A percentile compares a stretch with the other conserved stretches of the same genome.
Conservation (phyloP, 2,329 filamentous ascomycete species). For the Colletotrichum trifolii region DNA sequence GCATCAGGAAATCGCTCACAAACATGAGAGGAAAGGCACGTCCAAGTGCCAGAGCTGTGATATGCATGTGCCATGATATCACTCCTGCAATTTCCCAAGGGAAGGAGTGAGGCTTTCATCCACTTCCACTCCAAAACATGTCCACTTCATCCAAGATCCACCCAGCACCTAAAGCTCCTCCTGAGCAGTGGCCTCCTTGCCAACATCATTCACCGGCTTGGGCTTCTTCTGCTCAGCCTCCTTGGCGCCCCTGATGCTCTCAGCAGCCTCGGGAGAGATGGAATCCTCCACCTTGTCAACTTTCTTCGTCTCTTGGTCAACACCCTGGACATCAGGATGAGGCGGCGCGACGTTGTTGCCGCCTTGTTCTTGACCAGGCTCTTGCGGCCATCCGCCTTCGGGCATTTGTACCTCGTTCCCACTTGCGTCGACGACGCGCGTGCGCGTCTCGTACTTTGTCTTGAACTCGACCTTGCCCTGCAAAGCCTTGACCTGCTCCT, state of each 20-base stretch:
- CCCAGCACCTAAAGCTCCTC: conserved; percentile 49
- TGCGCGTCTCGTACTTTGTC: conserved; percentile 95
- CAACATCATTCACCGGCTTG: conserved; percentile 70
- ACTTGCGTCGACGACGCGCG: conserved; percentile 80
- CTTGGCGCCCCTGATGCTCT: conserved; percentile 69
- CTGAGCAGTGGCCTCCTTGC: conserved; percentile 65
- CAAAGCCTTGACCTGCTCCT: conserved; percentile 84
- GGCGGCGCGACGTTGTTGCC: conserved; percentile 62
- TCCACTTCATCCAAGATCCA: background rate
- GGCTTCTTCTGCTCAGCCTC: conserved; percentile 65
- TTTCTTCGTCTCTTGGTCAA: conserved; percentile 67
- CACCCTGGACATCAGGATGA: conserved; percentile 71
- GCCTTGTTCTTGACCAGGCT: conserved; percentile 41
- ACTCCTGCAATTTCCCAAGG: no score
- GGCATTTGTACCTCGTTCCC: conserved; percentile 78
- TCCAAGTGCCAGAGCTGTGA: no score
- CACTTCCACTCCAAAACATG: no score
- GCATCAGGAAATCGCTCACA: no score
- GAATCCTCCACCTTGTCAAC: conserved; percentile 51
- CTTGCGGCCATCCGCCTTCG: conserved; percentile 51
- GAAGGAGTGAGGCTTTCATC: no score
- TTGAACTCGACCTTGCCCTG: conserved; percentile 95
- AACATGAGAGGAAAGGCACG: no score
- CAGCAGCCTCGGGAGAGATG: conserved; percentile 51
- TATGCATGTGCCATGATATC: no score